Conservation (phyloP, 352 stramenopile species). For the Hyaloperonospora arabidopsidis region DNA sequence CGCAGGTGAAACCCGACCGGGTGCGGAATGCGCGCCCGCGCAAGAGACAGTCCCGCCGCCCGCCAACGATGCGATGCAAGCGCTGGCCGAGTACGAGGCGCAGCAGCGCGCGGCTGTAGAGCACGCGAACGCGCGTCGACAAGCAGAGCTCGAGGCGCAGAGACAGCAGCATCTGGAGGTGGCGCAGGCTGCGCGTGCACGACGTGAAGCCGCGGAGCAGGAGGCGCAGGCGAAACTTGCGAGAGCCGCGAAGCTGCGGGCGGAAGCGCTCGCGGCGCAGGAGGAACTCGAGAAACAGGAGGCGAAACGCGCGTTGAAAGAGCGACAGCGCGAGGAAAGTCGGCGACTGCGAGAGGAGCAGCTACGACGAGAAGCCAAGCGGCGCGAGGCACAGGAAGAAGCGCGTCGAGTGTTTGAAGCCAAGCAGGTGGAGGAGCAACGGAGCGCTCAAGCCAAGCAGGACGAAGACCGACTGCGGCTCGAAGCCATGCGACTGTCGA, state of each 20-base stretch:
- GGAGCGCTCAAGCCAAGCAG: conserved; percentile 28
- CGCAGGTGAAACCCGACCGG: conserved; percentile 13
- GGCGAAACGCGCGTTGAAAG: conserved; percentile 33
- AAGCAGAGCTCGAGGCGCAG: conserved; percentile 50
- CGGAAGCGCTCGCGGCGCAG: conserved; percentile 46
- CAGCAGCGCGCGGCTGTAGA: conserved; percentile 55
- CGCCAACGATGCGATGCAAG: conserved; percentile 42
- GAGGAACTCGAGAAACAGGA: conserved; percentile 55
- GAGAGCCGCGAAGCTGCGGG: conserved; percentile 47
- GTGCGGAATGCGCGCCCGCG: too few species aligned
- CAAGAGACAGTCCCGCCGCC: conserved; percentile 52
- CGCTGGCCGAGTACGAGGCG: conserved; percentile 40
- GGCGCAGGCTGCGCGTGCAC: conserved; percentile 40
- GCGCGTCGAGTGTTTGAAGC: conserved; percentile 52
- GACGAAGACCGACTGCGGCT: conserved; percentile 53
- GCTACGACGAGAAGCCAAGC: conserved; percentile 53
- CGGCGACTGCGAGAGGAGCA: conserved; percentile 50
- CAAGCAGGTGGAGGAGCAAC: conserved; percentile 53
- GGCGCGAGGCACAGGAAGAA: conserved; percentile 48
- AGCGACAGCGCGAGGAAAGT: conserved; percentile 42
- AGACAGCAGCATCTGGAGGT: conserved; percentile 51
- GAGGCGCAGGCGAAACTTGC: conserved; percentile 45
- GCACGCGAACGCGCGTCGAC: conserved; percentile 51
- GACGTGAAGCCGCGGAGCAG: conserved; percentile 53
- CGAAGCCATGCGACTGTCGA: conserved; percentile 45